A percentile compares a stretch with the other conserved stretches of the same genome.
Conservation (phyloP, 805 yeast genomes). For the Maudiozyma bulderi region DNA sequence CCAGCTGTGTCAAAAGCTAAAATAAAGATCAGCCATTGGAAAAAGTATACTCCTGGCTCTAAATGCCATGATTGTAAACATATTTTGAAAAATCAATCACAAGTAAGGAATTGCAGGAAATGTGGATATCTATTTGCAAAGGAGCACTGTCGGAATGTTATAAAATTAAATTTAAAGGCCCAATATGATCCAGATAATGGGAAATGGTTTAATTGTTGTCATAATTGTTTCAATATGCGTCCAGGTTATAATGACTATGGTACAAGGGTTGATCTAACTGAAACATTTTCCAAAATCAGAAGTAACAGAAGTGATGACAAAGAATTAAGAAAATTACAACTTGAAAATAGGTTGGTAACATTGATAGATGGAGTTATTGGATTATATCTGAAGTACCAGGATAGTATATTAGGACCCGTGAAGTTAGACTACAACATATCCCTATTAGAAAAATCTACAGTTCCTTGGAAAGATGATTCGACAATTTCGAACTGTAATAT, state of each 20-base stretch:
- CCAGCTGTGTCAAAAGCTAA: not conserved
- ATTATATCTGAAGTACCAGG: slow-evolving; percentile 18
- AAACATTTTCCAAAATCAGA: slow-evolving; percentile 35
- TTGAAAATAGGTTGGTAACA: slow-evolving; percentile 52
- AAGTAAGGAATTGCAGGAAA: slow-evolving; percentile 54
- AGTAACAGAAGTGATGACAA: slow-evolving; percentile 36
- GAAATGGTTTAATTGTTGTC: slow-evolving; percentile 64
- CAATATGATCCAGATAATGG: slow-evolving; percentile 42
- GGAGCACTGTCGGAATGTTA: slow-evolving; percentile 46
- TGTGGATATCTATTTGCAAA: slow-evolving; percentile 70
- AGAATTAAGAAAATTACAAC: slow-evolving; percentile 43
- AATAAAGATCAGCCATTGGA: slow-evolving; percentile 30
- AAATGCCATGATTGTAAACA: slow-evolving; percentile 33
- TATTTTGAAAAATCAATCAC: slow-evolving; percentile 45
- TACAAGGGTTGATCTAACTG: slow-evolving; percentile 36
- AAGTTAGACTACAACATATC: slow-evolving; percentile 25
- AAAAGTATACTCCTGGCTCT: slow-evolving; percentile 5
- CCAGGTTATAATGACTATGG: slow-evolving; percentile 48
- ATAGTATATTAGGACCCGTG: slow-evolving; percentile 18
- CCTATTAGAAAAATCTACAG: slow-evolving; percentile 39
- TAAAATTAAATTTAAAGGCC: slow-evolving; percentile 42
- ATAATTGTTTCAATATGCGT: slow-evolving; percentile 44
- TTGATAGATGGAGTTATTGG: slow-evolving; percentile 27
- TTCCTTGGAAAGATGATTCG: slow-evolving; percentile 57
- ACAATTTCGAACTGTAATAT: slow-evolving; percentile 46